Evolutionary conservation across 2,329 filamentous ascomycete genomes (phyloP).

Genomic region (Ophiostoma tasmaniense): DNA sequence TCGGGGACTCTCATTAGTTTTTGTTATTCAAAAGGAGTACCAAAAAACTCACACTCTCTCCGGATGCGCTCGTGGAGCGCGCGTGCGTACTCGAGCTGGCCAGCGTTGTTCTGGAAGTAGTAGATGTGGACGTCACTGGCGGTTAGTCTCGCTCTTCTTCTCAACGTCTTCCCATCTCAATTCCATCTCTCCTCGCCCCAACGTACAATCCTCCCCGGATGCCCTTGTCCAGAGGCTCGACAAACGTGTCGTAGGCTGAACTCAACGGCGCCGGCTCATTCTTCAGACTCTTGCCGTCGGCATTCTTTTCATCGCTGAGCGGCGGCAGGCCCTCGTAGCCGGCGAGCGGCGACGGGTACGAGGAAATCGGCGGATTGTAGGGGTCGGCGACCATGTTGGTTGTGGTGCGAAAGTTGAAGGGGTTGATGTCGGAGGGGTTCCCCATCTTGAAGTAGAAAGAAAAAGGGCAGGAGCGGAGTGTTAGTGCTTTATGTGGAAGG

Average conservation of each 20-base stretch:
- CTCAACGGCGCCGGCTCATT: constrained; percentile 59
- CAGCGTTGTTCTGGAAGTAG: constrained; percentile 56
- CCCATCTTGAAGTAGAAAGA: not conserved
- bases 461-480: not conserved
- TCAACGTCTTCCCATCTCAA: not conserved
- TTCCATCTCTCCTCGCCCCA: constrained; percentile 13
- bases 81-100: constrained; percentile 58
- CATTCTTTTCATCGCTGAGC: constrained; percentile 48
- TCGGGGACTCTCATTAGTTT: constrained; percentile 57
- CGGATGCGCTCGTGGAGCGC: constrained; percentile 72
- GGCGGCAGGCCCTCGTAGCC: constrained; percentile 51
- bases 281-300: constrained; percentile 68
- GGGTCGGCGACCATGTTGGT: constrained; percentile 15
- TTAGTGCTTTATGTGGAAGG: not conserved
- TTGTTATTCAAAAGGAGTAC: not conserved
- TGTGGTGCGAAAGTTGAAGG: not conserved
- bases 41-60: constrained; percentile 56
- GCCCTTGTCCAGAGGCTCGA: constrained; percentile 57
- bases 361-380: constrained; percentile 23
- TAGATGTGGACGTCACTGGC: constrained; percentile 74
- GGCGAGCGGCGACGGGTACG: constrained; percentile 47
- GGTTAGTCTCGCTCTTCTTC: not conserved
- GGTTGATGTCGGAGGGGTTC: constrained; percentile 2
- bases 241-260: constrained; percentile 61
- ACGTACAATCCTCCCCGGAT: constrained; percentile 62